Conservation (phyloP, 108 stramenopile species). For the Cylindrotheca fusiformis region DNA sequence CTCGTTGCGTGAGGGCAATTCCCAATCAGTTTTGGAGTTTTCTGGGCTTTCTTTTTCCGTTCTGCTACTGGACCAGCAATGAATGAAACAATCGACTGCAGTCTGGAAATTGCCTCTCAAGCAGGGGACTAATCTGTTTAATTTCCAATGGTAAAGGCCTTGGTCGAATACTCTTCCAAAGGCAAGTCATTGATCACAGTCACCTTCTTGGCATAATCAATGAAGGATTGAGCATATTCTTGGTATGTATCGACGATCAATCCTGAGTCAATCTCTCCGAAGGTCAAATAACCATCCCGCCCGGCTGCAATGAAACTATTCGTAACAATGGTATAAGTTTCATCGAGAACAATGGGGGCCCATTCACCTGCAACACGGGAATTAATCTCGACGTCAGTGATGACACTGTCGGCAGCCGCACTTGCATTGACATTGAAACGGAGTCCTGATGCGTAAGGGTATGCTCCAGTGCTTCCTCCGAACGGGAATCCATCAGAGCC, state of each 20-base stretch:
- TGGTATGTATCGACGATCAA: conserved; percentile 26
- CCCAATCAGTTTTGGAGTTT: no score
- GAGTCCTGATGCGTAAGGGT: conserved; percentile 49
- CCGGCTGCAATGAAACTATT: conserved; percentile 44
- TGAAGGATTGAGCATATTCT: conserved; percentile 44
- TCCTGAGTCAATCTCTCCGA: conserved; percentile 27
- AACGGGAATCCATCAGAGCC: conserved; percentile 8
- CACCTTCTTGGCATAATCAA: conserved; percentile 31
- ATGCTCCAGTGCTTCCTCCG: conserved; percentile 23
- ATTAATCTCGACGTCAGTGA: conserved; percentile 44
- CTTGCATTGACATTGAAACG: conserved; percentile 37
- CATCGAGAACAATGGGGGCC: conserved; percentile 27
- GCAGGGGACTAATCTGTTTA: no score
- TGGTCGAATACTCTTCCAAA: conserved; percentile 28
- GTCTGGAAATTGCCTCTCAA: no score
- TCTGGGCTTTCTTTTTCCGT: no score
- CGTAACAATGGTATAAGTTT: conserved; percentile 41
- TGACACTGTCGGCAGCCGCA: conserved; percentile 9
- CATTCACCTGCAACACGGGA: conserved; percentile 33
- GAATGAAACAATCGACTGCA: no score
- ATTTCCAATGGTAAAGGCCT: no score
- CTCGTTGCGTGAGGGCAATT: no score
- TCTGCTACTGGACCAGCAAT: no score
- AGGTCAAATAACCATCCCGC: conserved; percentile 42
- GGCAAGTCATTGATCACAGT: conserved; percentile 16